Base-by-base conservation (phyloP, 148 eudicot species). In the Fallopia convolvulus region DNA sequence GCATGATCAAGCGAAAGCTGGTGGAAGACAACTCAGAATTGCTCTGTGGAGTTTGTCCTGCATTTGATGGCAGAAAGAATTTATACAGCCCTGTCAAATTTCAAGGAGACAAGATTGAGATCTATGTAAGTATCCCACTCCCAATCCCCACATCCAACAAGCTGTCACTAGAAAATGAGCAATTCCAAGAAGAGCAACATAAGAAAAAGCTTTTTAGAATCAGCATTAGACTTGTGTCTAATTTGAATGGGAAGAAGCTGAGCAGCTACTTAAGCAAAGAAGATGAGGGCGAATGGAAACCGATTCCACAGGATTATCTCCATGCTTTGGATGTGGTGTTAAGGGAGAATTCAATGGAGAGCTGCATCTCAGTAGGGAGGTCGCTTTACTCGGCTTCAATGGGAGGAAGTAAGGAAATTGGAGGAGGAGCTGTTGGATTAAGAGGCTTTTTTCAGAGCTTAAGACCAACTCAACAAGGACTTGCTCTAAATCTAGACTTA, bases 401-500 rank as follows among this genome's bases (percentile, higher is more conserved):
- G 97, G 97, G 96, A 79, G 93, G 90, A 5, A 73, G 85, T 32
- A 86, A 83, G 76, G 98, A 89, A 0, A 86, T 92, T 30, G 98
- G 98, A 17, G 95, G 95, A 32, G 98, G 98, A 50, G 98, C 97
- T 47, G 26, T 92, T 72, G 98, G 91, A 26, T 76, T 90, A 56
- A 85, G 90, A 82, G 98, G 98, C 6, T 94, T 94, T 56, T 94
- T 92, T 77, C 98, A 94, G 78, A 92, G 97, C 76, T 86, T 94
- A 14, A 85, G 98, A 78, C 96, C 98, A 75, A 94, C 98, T 1
- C 89, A 94, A 79, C 98, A 92, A 87, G 98, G 98, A 42, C 91
- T 94, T 73, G 92, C 98, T 71, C 87, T 94, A 48, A 94, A 94
- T 82, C 84, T 94, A 7, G 97, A 94, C 75, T 86, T 90, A 42